Evolutionary conservation across 169 alveolate species (phyloP).

Genomic region (Plasmodium blacklocki): DNA sequence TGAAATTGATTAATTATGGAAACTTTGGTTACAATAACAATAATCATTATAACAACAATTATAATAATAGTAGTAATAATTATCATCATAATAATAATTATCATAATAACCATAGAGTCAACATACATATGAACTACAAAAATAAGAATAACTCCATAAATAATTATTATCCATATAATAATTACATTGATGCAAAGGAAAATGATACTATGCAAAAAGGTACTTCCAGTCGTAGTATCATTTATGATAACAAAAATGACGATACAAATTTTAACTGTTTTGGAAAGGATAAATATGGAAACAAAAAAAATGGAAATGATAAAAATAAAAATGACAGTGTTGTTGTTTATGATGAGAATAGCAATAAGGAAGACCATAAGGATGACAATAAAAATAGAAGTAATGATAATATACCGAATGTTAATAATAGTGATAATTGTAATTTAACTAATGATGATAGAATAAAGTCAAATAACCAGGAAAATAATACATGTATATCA

Average conservation of each 20-base stretch:
- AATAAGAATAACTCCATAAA: not conserved
- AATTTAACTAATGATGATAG: not conserved
- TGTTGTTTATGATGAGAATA: not conserved
- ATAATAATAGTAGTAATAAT: not conserved
- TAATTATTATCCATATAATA: not conserved
- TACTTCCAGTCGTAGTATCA: not conserved
- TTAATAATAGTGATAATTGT: not conserved
- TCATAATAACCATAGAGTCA: not conserved
- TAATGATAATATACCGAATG: not conserved
- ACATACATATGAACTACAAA: not conserved
- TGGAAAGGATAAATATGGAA: not conserved
- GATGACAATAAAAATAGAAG: not conserved
- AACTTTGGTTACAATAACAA: slow-evolving; percentile 1
- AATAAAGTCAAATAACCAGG: not conserved
- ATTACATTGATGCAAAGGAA: not conserved
- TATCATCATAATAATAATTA: not conserved
- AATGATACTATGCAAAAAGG: not conserved
- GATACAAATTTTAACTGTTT: not conserved
- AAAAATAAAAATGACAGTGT: not conserved
- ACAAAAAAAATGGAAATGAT: not conserved
- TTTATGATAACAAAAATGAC: not conserved
- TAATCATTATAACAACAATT: not conserved
- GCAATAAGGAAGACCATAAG: slow-evolving; percentile 1
- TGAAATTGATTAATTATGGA: not conserved
- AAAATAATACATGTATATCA: too few species aligned